Conservation (phyloP, 1,139 yeast genomes). For the Geotrichum klebahnii region DNA sequence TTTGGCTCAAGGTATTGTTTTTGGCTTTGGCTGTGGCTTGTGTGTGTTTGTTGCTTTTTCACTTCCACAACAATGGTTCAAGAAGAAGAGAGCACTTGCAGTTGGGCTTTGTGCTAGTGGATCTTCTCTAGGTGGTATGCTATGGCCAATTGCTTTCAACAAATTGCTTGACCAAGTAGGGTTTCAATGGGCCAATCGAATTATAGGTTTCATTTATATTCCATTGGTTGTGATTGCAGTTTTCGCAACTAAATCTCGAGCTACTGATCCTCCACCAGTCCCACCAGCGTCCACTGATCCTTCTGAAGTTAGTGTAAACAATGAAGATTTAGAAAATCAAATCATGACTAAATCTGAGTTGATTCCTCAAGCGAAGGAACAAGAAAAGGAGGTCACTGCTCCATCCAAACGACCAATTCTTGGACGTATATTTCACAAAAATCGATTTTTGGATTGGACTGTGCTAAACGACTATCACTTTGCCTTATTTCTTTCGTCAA, state of each 20-base stretch:
- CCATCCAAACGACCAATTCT: neutral
- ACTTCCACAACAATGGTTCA: conserved; percentile 48
- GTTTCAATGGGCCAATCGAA: conserved; percentile 50
- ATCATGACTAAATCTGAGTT: neutral
- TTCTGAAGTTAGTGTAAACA: neutral
- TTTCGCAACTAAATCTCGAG: conserved; percentile 29
- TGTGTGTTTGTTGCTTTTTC: conserved; percentile 31
- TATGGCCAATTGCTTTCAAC: conserved; percentile 47
- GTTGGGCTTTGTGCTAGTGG: conserved; percentile 58
- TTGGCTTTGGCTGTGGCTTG: conserved; percentile 49
- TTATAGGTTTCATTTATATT: conserved; percentile 45
- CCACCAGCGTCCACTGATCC: conserved; percentile 3
- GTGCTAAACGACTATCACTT: conserved; percentile 27
- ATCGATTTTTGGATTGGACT: conserved; percentile 23
- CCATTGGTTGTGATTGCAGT: conserved; percentile 42
- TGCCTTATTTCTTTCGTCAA: conserved; percentile 30
- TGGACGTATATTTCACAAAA: neutral
- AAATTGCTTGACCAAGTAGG: conserved; percentile 44
- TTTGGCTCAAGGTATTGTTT: conserved; percentile 50
- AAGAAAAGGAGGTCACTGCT: neutral
- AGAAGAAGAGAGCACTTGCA: conserved; percentile 53
- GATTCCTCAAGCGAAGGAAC: neutral
- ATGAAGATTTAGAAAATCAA: conserved; percentile 1
- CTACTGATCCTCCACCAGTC: conserved; percentile 30
- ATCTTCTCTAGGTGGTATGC: conserved; percentile 60